Base-by-base conservation (phyloP, 441 rosid species). In the Euphorbia corollata region DNA sequence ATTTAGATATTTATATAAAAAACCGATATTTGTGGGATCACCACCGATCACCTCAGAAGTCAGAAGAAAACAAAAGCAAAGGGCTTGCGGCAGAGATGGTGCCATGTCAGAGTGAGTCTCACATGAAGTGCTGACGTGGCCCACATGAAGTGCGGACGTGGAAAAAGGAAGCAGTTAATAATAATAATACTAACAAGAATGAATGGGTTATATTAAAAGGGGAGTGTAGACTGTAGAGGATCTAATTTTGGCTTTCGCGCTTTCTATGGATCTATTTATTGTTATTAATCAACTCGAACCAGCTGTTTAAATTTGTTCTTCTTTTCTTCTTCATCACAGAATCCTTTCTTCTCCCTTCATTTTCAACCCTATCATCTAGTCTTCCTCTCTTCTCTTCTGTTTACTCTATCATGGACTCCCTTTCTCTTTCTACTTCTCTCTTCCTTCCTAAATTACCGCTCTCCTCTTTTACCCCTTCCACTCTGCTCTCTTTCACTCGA, bases 341-440 rank as follows among this genome's bases (percentile, higher is more conserved):
- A 2, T 36, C 41, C 47, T 62, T 56, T 32, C 64, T 27, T 65
- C 66, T 58, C 61, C 53, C 45, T 61, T 59, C 7, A 36, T 36
- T 36, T 36, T 36, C 41, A 6, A 36, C 9, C 41, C 41, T 5
- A 36, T 61, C 68, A 65, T 59, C 68, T 27, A 27, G 32, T 2
- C 1, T 67, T 1, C 30, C 74, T 56, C 64, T 3, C 24, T 61
- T 6, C 4, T 61, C 51, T 0, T 45, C 4, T 20, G 27, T 8
- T 47, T 32, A 55, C 48, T 23, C 13, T 43, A 22, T 67, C 2
- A 87, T 87, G 91, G 81, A 75, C 53, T 81, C 91, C 32, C 62
- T 84, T 23, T 63, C 72, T 0, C 41, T 8, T 1, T 36, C 71
- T 6, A 59, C 70, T 16, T 70, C 58, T 58, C 83, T 66, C 27